A percentile compares a stretch with the other conserved stretches of the same genome.
These are phyloP conservation scores for Solanum sejunctum DNA, from an alignment of 257 asterid genomes.

Conservation along the genomic window DNA sequence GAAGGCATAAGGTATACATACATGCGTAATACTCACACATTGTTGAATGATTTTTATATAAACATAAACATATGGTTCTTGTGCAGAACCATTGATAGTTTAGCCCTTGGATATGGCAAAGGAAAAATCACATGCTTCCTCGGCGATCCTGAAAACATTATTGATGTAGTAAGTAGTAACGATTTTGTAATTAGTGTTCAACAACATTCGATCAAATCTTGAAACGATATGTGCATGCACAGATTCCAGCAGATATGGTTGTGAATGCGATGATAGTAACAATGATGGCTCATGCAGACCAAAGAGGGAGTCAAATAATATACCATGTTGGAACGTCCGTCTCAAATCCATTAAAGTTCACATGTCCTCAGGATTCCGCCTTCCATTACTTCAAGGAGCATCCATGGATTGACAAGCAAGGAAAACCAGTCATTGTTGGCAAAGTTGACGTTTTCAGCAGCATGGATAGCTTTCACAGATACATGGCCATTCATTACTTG, in stretches of 20 bases:
- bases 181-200: not conserved
- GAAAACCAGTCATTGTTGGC: slow-evolving; percentile 62
- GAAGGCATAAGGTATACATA: slow-evolving; percentile 65
- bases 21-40: not conserved
- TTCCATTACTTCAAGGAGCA: slow-evolving; percentile 38
- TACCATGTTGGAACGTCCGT: slow-evolving; percentile 77
- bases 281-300: slow-evolving; percentile 44
- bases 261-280: slow-evolving; percentile 82
- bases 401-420: slow-evolving; percentile 75
- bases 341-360: slow-evolving; percentile 44
- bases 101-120: slow-evolving; percentile 68
- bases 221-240: not conserved
- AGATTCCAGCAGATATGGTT: slow-evolving; percentile 97
- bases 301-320: slow-evolving; percentile 19
- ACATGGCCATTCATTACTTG: slow-evolving; percentile 49
- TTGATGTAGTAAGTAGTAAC: slow-evolving; percentile 44
- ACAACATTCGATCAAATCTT: no score
- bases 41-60: not conserved
- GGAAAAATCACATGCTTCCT: slow-evolving; percentile 60
- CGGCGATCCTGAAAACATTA: slow-evolving; percentile 37
- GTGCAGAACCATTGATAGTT: slow-evolving; percentile 80
- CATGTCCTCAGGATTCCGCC: slow-evolving; percentile 34
- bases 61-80: not conserved
- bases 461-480: slow-evolving; percentile 55
- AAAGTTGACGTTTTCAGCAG: slow-evolving; percentile 34